Base-by-base conservation (phyloP, 2,329 filamentous ascomycete genomes). In the Microcyclosporella mali region DNA sequence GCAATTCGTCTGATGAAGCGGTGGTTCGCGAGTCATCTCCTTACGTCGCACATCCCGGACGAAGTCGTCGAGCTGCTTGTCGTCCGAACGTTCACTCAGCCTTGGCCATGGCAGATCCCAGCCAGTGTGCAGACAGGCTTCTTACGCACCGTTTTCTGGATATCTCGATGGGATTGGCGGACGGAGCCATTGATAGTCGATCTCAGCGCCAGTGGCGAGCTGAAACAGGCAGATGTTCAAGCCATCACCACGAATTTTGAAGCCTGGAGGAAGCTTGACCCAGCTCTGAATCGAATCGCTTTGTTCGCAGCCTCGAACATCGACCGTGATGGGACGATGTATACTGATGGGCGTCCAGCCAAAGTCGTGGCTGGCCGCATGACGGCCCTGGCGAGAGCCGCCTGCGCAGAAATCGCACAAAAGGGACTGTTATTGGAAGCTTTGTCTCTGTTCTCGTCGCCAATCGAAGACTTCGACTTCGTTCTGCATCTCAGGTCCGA, bases 121-220 rank as follows among this genome's bases (percentile, higher is more conserved):
- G 84, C 84, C 0, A 90, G 83, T 54, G 73, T 83, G 8, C 81
- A 81, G 55, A 83, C 84, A 0, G 92, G 86, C 3, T 90, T 98
- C 60, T 67, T 94, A 19, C 81, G 89, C 16, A 85, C 86, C 1
- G 70, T 98, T 1, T 70, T 82, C 25, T 84, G 90, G 63, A 72
- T 98, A 11, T 80, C 88, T 1, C 76, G 81, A 32, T 98, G 92
- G 88, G 88, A 97, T 62, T 98, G 92, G 92, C 79, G 85, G 19
- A 73, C 81, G 6, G 82, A 88, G 40, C 85, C 92, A 1, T 72
- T 97, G 25, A 73, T 95, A 27, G 74, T 95, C 18, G 88, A 95
- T 62, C 75, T 87, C 18, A 56, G 55, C 19, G 56, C 50, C 11
- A 47, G 51, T 39, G 40, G 45, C 3, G 45, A 47, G n/a, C 72